Conservation (phyloP, 129 eudicot genomes). For the Heracleum sosnowskyi region DNA sequence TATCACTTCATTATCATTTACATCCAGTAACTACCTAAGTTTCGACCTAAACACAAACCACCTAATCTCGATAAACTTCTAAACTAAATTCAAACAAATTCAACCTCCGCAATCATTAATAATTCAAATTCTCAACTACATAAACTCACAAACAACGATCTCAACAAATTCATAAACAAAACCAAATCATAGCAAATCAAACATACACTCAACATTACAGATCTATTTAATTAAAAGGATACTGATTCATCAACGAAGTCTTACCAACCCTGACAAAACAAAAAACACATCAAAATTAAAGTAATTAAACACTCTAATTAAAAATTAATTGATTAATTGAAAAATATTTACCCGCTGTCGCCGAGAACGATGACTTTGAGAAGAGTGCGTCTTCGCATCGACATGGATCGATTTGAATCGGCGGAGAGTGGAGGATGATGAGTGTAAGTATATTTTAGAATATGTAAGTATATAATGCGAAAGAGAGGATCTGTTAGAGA, state of each 20-base stretch:
- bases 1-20: background rate
- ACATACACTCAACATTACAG: background rate
- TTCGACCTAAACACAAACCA: background rate
- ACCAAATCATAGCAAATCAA: background rate
- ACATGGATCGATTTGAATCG: slow-evolving; percentile 23
- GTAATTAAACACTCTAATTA: slow-evolving; percentile 10
- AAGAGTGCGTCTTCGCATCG: slow-evolving; percentile 69
- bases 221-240: slow-evolving; percentile 35
- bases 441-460: background rate
- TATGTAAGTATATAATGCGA: background rate
- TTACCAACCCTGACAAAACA: slow-evolving; percentile 74
- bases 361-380: slow-evolving; percentile 98
- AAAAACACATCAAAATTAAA: background rate
- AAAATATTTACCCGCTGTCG: slow-evolving; percentile 62
- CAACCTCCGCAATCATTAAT: background rate
- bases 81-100: background rate
- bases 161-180: slow-evolving; percentile 6
- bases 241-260: slow-evolving; percentile 98
- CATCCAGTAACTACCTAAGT: background rate
- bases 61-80: background rate
- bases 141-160: background rate
- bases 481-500: background rate
- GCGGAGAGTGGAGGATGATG: background rate
- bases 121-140: slow-evolving; percentile 1
- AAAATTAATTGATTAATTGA: too few relatives aligned